Evolutionary conservation across 2,329 filamentous ascomycete genomes (phyloP), one percentile per base, ranked within the genome.

Genomic region (Aspergillus flavus): DNA sequence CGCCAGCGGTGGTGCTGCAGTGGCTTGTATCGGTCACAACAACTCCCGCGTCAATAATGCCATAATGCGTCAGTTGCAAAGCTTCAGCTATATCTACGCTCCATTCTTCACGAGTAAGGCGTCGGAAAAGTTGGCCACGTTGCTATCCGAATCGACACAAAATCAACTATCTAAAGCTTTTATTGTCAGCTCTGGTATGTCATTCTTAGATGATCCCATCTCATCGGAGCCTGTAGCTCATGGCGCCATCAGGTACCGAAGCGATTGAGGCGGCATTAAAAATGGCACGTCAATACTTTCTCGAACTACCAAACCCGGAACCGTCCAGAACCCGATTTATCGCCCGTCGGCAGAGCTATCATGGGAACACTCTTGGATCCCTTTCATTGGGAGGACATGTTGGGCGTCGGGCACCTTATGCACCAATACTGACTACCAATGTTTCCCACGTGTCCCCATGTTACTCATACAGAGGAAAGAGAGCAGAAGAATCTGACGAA

Each of bases 341-440:
- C n/a, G 73, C 78, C 0, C 71, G 83, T 3, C 72, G 75, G 23
- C 80, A 83, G 64, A 77, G 74, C 5, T 85, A 85, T 62, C 84
- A 86, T 68, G 83, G 84, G 6, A 84, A 82, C 62, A 85, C 83
- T 0, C 73, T 84, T 12, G 83, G 81, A 0, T 74, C 82, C 0
- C 74, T 85, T 59, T 79, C 76, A 7, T 71, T 83, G 2, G 79
- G 80, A 0, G 69, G 72, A 16, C 75, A 79, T 63, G 67, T 72
- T 11, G 69, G 73, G 1, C 69, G 79, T 2, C 71, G 75, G 43
- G 71, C 68, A 21, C 71, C 75, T 19, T 81, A 78, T 59, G 68
- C 72, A 45, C 71, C 69, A 9, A 70, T 77, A 50, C 61, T 80
- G 52, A 68, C 67, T 50, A 39, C 59, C 1, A 71, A 75, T 64